Evolutionary conservation across 148 eudicot species (phyloP).

Genomic region (Spergularia bocconei): DNA sequence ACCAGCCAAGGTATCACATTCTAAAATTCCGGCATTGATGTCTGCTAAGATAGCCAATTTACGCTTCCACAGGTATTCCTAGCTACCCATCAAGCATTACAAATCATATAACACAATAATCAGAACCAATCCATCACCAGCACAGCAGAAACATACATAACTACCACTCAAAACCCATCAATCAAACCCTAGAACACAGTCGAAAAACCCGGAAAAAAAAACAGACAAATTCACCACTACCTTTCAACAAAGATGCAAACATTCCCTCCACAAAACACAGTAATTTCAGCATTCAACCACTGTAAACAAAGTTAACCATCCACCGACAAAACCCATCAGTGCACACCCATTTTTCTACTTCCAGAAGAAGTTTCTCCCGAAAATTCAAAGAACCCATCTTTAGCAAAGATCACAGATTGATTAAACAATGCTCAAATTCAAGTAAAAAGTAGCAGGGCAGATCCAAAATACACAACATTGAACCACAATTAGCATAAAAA

Average conservation of each 20-base stretch:
- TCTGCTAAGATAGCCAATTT: not conserved
- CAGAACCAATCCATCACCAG: not conserved
- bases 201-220: not conserved
- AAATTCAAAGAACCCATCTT: not conserved
- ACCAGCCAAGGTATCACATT: not conserved
- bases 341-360: no score
- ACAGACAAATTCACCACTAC: not conserved
- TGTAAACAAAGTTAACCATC: no score
- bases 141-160: not conserved
- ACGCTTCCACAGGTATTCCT: not conserved
- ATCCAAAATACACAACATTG: not conserved
- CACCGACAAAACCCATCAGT: no score
- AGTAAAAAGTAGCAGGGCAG: not conserved
- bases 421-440: not conserved
- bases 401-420: slow-evolving; percentile 7
- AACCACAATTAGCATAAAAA: slow-evolving; percentile 7
- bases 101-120: not conserved
- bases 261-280: not conserved
- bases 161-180: not conserved
- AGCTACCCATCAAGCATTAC: not conserved
- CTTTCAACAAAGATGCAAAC: not conserved
- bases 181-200: not conserved
- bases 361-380: no score
- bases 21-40: not conserved
- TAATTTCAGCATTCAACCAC: not conserved